Base-by-base conservation (phyloP, 441 rosid species). In the Metrosideros polymorpha region DNA sequence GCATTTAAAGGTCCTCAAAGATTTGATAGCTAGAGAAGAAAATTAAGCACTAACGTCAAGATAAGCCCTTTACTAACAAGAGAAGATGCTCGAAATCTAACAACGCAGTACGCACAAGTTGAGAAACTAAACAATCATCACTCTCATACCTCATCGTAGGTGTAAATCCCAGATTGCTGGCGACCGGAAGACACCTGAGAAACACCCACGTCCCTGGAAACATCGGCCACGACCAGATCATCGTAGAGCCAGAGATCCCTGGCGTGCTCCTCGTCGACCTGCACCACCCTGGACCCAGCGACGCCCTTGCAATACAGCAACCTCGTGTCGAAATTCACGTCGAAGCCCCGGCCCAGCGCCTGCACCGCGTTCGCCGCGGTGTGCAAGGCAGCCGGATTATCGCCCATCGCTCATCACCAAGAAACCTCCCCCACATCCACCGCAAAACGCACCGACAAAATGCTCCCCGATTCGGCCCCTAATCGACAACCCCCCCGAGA, bases 331-430 rank as follows among this genome's bases (percentile, higher is more conserved):
- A 86, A 93, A 87, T 93, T 95, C 55, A 92, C 96, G 91, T 94
- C 98, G 82, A 95, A 95, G 12, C 98, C 98, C 85, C 94, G 92
- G 54, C 98, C 98, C 42, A 95, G 85, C 10, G 94, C 96, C 88
- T 92, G 93, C 53, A 93, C 95, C 2, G 96, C 91, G 89, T 91
- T 93, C 66, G 87, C 86, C 54, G 95, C 98, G 30, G 96, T 92
- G 89, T 92, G 93, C 91, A 91, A 35, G 51, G 92, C 93, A 30
- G 91, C 93, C 42, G 86, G 92, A 82, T 86, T 90, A 84, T 90
- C 92, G 84, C 89, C 94, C 94, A 91, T 93, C 88, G 89, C 85
- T 89, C 91, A 89, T 89, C 85, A 85, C 89, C 84, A 56, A 27
- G 35, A 82, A 75, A 50, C 32, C 17, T 2, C 14, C 61, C 9